Percentiles rank a stretch among this genome's conserved stretches.
Evolutionary conservation across 805 yeast species (phyloP).

Genomic region (Deakozyma indianensis): DNA sequence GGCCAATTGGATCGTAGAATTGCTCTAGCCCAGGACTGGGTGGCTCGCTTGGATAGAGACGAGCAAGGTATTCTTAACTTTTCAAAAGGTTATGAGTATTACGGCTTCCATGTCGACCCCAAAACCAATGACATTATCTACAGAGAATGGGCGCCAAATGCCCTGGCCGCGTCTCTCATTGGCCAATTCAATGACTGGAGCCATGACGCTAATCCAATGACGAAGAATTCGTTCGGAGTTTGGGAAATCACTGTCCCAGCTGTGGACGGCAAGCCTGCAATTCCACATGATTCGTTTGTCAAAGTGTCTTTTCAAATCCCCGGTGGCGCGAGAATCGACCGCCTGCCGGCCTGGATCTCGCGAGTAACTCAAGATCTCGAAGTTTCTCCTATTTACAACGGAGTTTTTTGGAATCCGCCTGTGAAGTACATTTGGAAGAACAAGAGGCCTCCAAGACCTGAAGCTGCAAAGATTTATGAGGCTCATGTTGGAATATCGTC

Average conservation of each 20-base stretch:
- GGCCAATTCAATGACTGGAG: constrained; percentile 92
- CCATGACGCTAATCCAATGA: constrained; percentile 37
- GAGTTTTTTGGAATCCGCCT: constrained; percentile 84
- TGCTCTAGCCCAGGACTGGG: constrained; percentile 50
- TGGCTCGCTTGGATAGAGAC: constrained; percentile 32
- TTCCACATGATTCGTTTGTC: constrained; percentile 69
- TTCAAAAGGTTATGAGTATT: constrained; percentile 59
- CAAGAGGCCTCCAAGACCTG: constrained; percentile 41
- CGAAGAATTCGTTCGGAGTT: constrained; percentile 52
- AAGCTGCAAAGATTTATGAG: constrained; percentile 66
- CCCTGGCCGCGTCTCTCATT: constrained; percentile 54
- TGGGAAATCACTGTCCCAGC: constrained; percentile 54
- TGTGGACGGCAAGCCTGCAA: constrained; percentile 39
- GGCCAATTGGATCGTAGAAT: constrained; percentile 58
- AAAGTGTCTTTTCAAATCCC: constrained; percentile 47
- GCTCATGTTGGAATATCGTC: constrained; percentile 90
- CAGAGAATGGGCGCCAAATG: constrained; percentile 88
- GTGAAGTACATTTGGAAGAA: constrained; percentile 45
- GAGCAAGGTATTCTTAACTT: constrained; percentile 59
- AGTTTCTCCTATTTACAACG: constrained; percentile 48
- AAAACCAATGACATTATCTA: constrained; percentile 41
- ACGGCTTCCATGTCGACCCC: constrained; percentile 59
- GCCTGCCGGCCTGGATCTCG: constrained; percentile 81
- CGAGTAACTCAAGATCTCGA: constrained; percentile 57
- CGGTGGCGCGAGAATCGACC: constrained; percentile 55